These are phyloP conservation scores for Exophiala sp. DNA, from an alignment of 2,329 filamentous ascomycete genomes.

Conservation along the genomic window DNA sequence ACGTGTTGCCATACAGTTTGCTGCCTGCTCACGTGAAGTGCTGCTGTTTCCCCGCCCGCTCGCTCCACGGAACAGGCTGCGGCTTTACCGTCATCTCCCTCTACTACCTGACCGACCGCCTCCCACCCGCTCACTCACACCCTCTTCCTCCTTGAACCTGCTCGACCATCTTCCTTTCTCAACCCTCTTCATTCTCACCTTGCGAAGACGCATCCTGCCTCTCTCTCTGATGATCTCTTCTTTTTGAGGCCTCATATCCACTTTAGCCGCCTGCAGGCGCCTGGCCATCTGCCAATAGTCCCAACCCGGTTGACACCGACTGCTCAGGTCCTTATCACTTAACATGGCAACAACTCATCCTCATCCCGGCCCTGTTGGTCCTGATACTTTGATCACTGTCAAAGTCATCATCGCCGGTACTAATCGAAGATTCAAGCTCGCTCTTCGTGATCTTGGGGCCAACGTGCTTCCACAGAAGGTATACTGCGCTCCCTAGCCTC, in stretches of 20 bases:
- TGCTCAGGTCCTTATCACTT: constrained; percentile 28
- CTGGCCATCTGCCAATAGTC: constrained; percentile 9
- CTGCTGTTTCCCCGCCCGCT: constrained; percentile 11
- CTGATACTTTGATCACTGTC: constrained; percentile 72
- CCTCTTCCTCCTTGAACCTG: neutral
- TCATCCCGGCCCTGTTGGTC: constrained; percentile 46
- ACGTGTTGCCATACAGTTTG: neutral
- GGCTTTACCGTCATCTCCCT: constrained; percentile 17
- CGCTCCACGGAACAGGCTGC: constrained; percentile 6
- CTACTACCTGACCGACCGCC: constrained; percentile 2
- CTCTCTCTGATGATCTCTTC: constrained; percentile 8
- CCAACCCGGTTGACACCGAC: constrained; percentile 27
- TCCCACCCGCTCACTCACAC: neutral
- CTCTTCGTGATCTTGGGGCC: constrained; percentile 74
- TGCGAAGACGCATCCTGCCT: constrained; percentile 5
- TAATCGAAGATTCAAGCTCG: constrained; percentile 80
- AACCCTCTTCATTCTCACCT: neutral
- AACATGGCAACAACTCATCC: constrained; percentile 40
- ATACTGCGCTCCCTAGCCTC: constrained; percentile 37
- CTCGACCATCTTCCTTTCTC: constrained; percentile 2
- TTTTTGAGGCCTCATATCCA: constrained; percentile 9
- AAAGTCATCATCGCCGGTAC: constrained; percentile 74
- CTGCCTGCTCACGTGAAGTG: constrained; percentile 6
- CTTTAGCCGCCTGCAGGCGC: constrained; percentile 9
- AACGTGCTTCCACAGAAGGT: constrained; percentile 76